These are phyloP conservation scores for Mortierella sp. DNA, from an alignment of 371 early-diverging fungal genomes.

Conservation along the genomic window DNA sequence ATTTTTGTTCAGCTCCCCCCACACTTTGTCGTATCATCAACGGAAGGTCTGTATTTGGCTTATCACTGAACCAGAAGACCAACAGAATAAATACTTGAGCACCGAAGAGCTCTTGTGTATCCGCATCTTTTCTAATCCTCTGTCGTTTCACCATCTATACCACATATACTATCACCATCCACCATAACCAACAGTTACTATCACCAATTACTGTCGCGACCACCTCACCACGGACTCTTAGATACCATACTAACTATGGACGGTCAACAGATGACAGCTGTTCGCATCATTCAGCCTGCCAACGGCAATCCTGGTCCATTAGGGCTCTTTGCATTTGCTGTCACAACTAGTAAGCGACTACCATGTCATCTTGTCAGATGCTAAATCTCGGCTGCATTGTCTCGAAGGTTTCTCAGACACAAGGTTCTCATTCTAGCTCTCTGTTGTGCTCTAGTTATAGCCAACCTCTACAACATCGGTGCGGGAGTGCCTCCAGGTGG, in stretches of 20 bases:
- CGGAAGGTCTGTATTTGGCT: no score
- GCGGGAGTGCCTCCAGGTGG: slow-evolving; percentile 67
- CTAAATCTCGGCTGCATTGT: no score
- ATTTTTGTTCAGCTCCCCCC: neutral
- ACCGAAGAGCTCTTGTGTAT: no score
- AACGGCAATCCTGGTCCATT: slow-evolving; percentile 80
- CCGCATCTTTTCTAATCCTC: no score
- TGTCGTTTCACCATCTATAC: no score
- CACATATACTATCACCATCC: neutral
- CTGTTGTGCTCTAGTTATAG: slow-evolving; percentile 14
- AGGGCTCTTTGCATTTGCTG: slow-evolving; percentile 79
- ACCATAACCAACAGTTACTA: neutral
- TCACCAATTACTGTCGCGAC: neutral
- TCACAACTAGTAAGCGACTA: slow-evolving; percentile 77
- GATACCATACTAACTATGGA: no score
- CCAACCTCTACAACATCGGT: slow-evolving; percentile 69
- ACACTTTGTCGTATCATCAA: no score
- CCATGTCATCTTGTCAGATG: slow-evolving; percentile 4
- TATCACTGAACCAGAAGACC: no score
- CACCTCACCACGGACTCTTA: no score
- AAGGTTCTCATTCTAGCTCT: neutral
- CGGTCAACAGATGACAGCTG: slow-evolving; percentile 5
- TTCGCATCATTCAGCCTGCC: slow-evolving; percentile 56
- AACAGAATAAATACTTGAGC: no score
- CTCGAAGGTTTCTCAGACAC: no score